These are phyloP conservation scores for Carex myosuroides DNA, from an alignment of 176 grass and related monocot species.

Conservation along the genomic window DNA sequence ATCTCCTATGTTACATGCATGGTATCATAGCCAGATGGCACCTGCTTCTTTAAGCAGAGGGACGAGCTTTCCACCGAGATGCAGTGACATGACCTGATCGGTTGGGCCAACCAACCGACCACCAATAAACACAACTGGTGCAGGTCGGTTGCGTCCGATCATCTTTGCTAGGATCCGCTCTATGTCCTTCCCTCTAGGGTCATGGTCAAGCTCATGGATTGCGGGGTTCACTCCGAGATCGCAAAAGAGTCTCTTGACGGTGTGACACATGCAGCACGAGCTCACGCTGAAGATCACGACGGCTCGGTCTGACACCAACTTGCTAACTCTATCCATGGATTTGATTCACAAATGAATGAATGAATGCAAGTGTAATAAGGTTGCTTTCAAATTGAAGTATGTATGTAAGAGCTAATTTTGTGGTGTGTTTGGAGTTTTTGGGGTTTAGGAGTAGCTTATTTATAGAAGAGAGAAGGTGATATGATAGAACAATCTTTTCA, in stretches of 20 bases:
- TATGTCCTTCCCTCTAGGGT: constrained; percentile 42
- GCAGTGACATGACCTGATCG: constrained; percentile 55
- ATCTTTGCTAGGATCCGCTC: constrained; percentile 40
- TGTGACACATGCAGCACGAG: constrained; percentile 77
- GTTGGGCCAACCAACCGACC: constrained; percentile 52
- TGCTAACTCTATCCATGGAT: constrained; percentile 34
- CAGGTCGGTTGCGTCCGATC: constrained; percentile 42
- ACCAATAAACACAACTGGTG: constrained; percentile 59
- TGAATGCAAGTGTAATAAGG: background rate
- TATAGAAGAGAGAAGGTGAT: background rate
- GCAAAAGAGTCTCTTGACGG: constrained; percentile 51
- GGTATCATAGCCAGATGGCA: constrained; percentile 51
- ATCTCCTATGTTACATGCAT: background rate
- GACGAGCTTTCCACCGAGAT: constrained; percentile 56
- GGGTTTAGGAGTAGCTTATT: background rate
- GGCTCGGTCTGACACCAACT: constrained; percentile 39
- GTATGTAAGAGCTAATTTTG: background rate
- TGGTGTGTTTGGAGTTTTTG: background rate
- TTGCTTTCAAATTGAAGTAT: background rate
- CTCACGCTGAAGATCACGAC: constrained; percentile 64
- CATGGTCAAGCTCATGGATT: constrained; percentile 52
- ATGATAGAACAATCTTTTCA: background rate
- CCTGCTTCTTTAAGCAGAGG: constrained; percentile 54
- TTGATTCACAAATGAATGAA: background rate
- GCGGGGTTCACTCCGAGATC: constrained; percentile 42